A percentile compares a stretch with the other conserved stretches of the same genome.
phyloP scores from a whole-genome alignment of 345 rosid species.

The Eucalyptus cloeziana region DNA sequence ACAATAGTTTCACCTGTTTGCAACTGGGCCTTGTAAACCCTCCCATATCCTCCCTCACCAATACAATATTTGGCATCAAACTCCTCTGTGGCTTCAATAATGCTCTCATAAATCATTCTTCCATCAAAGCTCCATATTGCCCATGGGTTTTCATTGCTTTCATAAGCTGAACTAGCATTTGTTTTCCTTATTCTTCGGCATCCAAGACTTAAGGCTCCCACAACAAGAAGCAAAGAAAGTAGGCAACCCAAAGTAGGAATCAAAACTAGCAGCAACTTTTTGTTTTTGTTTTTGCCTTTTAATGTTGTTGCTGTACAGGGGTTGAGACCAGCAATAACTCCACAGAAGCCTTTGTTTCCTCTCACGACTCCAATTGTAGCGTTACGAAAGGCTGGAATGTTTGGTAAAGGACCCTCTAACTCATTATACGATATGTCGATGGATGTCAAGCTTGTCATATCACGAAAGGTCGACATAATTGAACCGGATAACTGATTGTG shows the following conservation, averaged over 20 bases:
- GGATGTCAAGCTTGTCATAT: not conserved
- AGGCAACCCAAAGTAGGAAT: not conserved
- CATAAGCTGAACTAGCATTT: not conserved
- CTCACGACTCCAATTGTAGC: not conserved
- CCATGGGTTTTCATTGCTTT: too few species aligned
- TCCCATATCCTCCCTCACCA: not conserved
- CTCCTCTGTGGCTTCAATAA: not conserved
- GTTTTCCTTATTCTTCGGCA: not conserved
- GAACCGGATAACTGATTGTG: not conserved
- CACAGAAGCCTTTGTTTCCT: not conserved
- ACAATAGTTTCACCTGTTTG: not conserved
- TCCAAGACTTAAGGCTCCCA: not conserved
- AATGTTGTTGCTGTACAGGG: not conserved
- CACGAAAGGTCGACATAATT: not conserved
- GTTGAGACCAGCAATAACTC: not conserved
- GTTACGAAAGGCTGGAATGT: not conserved
- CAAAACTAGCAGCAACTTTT: not conserved
- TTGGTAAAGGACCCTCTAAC: not conserved
- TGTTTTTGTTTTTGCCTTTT: too few species aligned
- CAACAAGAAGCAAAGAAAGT: too few species aligned
- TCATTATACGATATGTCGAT: not conserved
- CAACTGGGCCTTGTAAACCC: not conserved
- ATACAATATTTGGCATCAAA: not conserved
- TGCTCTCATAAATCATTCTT: not conserved
- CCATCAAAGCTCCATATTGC: too few species aligned